Evolutionary conservation across 139 green algal genomes (phyloP), one percentile per base, ranked within the genome.

Genomic region (Chlamydomonas applanata): DNA sequence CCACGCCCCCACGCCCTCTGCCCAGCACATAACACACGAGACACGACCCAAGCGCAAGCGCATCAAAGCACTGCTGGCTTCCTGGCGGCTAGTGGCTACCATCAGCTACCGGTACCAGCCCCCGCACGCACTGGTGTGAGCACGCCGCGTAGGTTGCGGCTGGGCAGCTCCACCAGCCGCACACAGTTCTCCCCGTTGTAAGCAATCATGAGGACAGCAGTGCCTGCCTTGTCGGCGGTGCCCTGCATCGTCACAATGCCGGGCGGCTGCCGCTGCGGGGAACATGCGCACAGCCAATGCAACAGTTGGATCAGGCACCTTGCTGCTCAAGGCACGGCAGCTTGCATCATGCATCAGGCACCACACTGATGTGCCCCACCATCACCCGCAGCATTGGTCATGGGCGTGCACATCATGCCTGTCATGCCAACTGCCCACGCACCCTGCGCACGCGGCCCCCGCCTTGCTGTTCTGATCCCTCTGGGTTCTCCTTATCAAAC

Each of bases 221-320:
- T 34, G 32, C 75, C 75, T 25, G 30, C 7, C 24, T 27, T 5
- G 52, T 81, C 75, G 2, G 63, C 25, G 2, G 69, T 76, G 32
- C 75, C 75, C 2, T 30, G 3, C 75, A 81, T 76, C 20, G 59
- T 67, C n/a, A 81, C 3, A 54, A 80, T 72, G 32, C 62, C 62
- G 16, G 44, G 57, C 4, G 54, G 19, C 17, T 30, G 36, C 19
- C 4, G 29, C n/a, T 69, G 24, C 40, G 44, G 32, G 11, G 16
- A 13, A 16, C 33, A 70, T 54, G n/a, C 5, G 16, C 20, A 5
- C 59, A 66, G 61, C 61, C 9, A 69, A 32, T 49, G 9, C 4
- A 7, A 14, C 27, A 46, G 27, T 46, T 45, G 5, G 44, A 24
- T 45, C 7, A 46, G 13, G 5, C 27, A 45, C 25, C 14, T 35